These are phyloP conservation scores for Haematococcus lacustris DNA, from an alignment of 139 green algal genomes.

Conservation along the genomic window DNA sequence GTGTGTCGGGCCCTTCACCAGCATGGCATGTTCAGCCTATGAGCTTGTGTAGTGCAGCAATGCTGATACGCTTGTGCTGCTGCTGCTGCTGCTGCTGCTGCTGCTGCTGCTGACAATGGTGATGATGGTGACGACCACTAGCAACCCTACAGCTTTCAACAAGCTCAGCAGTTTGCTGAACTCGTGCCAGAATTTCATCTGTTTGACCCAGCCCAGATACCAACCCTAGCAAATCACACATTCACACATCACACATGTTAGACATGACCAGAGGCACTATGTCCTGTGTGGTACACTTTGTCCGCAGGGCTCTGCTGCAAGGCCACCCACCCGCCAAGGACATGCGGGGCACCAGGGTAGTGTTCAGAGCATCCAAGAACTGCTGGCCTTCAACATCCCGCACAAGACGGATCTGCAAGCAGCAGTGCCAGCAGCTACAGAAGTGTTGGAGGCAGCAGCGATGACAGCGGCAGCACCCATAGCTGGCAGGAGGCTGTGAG, in stretches of 20 bases:
- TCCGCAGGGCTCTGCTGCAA: background rate
- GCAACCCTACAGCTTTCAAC: background rate
- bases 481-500: too few relatives aligned
- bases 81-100: background rate
- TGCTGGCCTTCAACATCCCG: conserved; percentile 63
- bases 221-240: background rate
- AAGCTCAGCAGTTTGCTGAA: background rate
- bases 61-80: too few relatives aligned
- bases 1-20: background rate
- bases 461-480: too few relatives aligned
- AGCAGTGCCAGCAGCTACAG: background rate
- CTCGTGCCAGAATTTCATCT: background rate
- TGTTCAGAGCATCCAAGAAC: conserved; percentile 68
- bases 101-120: background rate
- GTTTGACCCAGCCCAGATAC: background rate
- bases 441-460: too few relatives aligned
- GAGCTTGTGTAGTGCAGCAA: background rate
- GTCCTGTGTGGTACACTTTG: background rate
- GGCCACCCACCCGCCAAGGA: conserved; percentile 33
- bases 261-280: background rate
- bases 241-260: background rate
- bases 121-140: background rate
- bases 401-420: conserved; percentile 54
- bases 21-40: background rate
- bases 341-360: conserved; percentile 59